Evolutionary conservation across 2,329 filamentous ascomycete genomes (phyloP), one percentile per base, ranked within the genome.

Genomic region (Penicillium sp.): DNA sequence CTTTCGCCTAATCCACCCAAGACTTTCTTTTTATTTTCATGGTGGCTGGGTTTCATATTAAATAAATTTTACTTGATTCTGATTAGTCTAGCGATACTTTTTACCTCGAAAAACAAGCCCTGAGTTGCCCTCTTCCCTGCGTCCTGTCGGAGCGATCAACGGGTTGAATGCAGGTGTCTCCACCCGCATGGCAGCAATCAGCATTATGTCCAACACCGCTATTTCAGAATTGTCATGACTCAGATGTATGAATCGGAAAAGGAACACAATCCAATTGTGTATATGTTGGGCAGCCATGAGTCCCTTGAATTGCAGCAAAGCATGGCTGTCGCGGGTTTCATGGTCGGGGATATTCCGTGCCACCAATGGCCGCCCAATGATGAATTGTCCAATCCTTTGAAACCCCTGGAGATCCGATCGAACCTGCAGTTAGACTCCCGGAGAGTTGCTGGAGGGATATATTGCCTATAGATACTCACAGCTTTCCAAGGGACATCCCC

Each of bases 1-100:
- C 58, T 64, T 55, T 56, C 56, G 48, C 48, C 47, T 46, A 42
- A 46, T 23, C 21, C 23, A 44, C 34, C 45, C 12, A 34, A 32
- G 10, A 38, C 21, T 18, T 44, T 56, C 15, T 21, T 46, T 47
- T 35, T 45, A 25, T 49, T 47, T 47, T 32, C 13, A 15, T 39
- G 53, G 57, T 55, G 60, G 63, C 58, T 63, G 62, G 57, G 60
- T 59, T 61, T 62, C 55, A 59, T 8, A 56, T 56, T 54, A n/a
- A 50, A 46, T 29, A 1, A 2, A 16, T 23, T 38, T 25, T 21
- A 13, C 7, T 27, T 6, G 2, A 25, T 34, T 41, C 6, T 46
- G 34, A 55, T 55, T 55, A 25, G 52, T 31, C 18, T 7, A 27
- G n/a, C 10, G 16, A 12, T 35, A 23, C 21, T 23, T 40, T 44